These are phyloP conservation scores for Malus hybrid DNA, from an alignment of 331 rosid species.

Conservation along the genomic window DNA sequence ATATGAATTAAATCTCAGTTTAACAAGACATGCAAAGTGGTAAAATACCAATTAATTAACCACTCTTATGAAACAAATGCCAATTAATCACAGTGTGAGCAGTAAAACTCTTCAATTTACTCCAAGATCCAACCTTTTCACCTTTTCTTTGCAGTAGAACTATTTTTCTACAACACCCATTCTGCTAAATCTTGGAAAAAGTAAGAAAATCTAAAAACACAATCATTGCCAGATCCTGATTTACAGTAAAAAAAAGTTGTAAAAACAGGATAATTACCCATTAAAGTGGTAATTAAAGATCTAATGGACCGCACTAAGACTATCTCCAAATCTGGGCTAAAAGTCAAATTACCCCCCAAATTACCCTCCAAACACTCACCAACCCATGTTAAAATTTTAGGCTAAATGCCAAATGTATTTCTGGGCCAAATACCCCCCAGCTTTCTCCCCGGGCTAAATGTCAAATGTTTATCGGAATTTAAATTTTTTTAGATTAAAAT, in stretches of 20 bases:
- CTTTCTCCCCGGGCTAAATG: too few species aligned
- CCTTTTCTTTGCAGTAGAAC: neutral
- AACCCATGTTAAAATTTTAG: too few species aligned
- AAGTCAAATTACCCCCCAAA: too few species aligned
- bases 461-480: too few species aligned
- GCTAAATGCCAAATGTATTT: too few species aligned
- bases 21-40: neutral
- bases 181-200: slow-evolving; percentile 5
- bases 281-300: slow-evolving; percentile 13
- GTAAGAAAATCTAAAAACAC: neutral
- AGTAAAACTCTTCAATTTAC: neutral
- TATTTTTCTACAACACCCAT: neutral
- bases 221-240: slow-evolving; percentile 35
- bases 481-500: too few species aligned
- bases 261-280: neutral
- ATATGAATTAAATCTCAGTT: slow-evolving; percentile 21
- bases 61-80: neutral
- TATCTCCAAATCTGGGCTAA: too few species aligned
- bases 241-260: neutral
- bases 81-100: slow-evolving; percentile 1
- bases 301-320: slow-evolving; percentile 3
- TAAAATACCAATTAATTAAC: neutral
- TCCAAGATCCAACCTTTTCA: slow-evolving; percentile 8
- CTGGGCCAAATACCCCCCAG: too few species aligned
- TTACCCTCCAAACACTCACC: too few species aligned